Conservation (phyloP, 2,329 filamentous ascomycete genomes). For the Diaporthe ampelina region DNA sequence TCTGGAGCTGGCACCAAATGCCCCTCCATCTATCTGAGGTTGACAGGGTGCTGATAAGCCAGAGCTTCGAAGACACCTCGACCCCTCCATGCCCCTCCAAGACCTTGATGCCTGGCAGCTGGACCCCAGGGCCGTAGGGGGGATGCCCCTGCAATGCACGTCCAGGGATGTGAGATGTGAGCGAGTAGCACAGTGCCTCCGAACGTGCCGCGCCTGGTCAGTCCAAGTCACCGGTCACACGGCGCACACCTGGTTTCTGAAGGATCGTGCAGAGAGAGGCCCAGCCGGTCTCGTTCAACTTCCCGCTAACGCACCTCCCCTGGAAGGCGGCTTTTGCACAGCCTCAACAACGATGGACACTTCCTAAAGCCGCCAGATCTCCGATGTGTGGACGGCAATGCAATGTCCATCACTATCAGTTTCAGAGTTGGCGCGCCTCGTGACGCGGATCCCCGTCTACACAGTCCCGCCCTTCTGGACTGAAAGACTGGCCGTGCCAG, state of each 20-base stretch:
- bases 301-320: conserved; percentile 38
- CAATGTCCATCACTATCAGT: conserved; percentile 41
- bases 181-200: conserved; percentile 37
- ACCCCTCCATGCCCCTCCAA: conserved; percentile 42
- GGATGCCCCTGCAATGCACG: conserved; percentile 17
- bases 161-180: not conserved
- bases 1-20: conserved; percentile 34
- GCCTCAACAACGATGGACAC: conserved; percentile 39
- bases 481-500: not conserved
- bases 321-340: conserved; percentile 37
- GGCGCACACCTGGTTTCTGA: conserved; percentile 33
- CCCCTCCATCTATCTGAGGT: conserved; percentile 38
- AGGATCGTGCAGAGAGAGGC: conserved; percentile 34
- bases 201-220: conserved; percentile 21
- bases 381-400: conserved; percentile 41
- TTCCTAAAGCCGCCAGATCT: conserved; percentile 41
- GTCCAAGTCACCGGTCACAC: conserved; percentile 32
- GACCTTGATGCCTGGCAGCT: conserved; percentile 14
- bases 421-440: conserved; percentile 38
- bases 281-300: conserved; percentile 23
- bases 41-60: conserved; percentile 39
- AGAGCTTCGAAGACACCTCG: conserved; percentile 33
- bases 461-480: not conserved
- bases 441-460: conserved; percentile 35
- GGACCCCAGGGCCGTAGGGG: conserved; percentile 5